Conservation (phyloP, 2,329 filamentous ascomycete genomes). For the Nothomitra cinnamomea region DNA sequence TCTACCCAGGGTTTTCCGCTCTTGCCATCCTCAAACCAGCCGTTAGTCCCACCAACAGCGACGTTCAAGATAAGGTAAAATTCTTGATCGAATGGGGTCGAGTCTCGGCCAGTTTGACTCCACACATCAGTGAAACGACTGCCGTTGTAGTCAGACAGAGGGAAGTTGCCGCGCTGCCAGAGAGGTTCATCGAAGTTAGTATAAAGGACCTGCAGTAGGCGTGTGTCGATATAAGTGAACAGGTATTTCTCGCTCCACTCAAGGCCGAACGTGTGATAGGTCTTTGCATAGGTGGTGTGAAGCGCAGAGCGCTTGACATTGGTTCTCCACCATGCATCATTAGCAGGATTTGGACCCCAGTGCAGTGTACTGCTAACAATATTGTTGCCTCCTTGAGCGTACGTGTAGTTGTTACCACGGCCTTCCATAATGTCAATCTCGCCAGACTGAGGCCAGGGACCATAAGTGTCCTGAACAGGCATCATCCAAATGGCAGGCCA, state of each 20-base stretch:
- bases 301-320: conserved; percentile 60
- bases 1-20: conserved; percentile 69
- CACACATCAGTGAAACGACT: conserved; percentile 47
- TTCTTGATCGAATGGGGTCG: conserved; percentile 57
- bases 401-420: conserved; percentile 67
- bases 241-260: conserved; percentile 83
- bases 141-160: conserved; percentile 44
- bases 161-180: conserved; percentile 53
- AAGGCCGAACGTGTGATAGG: conserved; percentile 61
- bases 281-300: conserved; percentile 53
- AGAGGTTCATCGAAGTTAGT: conserved; percentile 53
- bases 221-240: conserved; percentile 71
- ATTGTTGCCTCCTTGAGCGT: conserved; percentile 63
- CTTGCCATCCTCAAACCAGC: conserved; percentile 64
- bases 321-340: conserved; percentile 71
- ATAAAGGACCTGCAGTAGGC: conserved; percentile 66
- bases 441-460: conserved; percentile 60
- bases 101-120: conserved; percentile 39
- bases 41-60: conserved; percentile 61
- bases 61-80: conserved; percentile 66
- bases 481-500: conserved; percentile 92
- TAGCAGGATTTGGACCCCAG: conserved; percentile 56
- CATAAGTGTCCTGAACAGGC: conserved; percentile 55
- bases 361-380: conserved; percentile 64
- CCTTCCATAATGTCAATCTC: conserved; percentile 74